These are phyloP conservation scores for Candida tropicalis DNA, from an alignment of 1,139 yeast genomes.

Conservation along the genomic window DNA sequence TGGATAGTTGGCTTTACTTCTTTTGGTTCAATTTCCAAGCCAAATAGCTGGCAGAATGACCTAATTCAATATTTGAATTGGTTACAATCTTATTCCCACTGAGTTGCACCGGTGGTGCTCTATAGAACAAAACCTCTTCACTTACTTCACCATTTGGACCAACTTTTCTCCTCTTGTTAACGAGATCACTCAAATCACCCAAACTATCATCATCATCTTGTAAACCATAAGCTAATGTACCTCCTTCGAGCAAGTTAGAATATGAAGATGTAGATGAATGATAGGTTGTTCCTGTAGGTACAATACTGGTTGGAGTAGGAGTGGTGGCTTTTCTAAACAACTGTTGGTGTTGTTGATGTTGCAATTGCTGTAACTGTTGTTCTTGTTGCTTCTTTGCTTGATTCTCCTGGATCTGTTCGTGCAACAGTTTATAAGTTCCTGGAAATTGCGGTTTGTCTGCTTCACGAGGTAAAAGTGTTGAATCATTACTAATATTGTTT, in stretches of 20 bases:
- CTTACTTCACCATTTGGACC: constrained; percentile 21
- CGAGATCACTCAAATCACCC: constrained; percentile 25
- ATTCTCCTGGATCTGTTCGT: constrained; percentile 19
- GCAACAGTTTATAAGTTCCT: constrained; percentile 20
- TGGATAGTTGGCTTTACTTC: too few relatives aligned
- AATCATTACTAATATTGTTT: neutral
- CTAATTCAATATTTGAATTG: constrained; percentile 38
- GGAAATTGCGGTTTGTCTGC: constrained; percentile 20
- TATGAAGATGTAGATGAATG: constrained; percentile 39
- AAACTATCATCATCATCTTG: constrained; percentile 20
- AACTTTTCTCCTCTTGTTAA: constrained; percentile 27
- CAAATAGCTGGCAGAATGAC: constrained; percentile 71
- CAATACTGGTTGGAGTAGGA: constrained; percentile 24
- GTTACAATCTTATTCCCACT: constrained; percentile 52
- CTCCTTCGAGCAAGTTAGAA: constrained; percentile 43
- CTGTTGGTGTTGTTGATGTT: constrained; percentile 22
- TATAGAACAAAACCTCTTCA: constrained; percentile 70
- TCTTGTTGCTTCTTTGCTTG: constrained; percentile 24
- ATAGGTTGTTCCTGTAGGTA: constrained; percentile 23
- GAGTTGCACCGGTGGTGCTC: constrained; percentile 69
- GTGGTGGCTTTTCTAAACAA: constrained; percentile 24
- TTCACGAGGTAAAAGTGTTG: neutral
- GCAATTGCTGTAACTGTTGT: constrained; percentile 21
- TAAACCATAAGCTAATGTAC: constrained; percentile 41
- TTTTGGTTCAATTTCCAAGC: constrained; percentile 55